Base-by-base conservation (phyloP, 345 rosid genomes). In the Streptanthus diversifolius region DNA sequence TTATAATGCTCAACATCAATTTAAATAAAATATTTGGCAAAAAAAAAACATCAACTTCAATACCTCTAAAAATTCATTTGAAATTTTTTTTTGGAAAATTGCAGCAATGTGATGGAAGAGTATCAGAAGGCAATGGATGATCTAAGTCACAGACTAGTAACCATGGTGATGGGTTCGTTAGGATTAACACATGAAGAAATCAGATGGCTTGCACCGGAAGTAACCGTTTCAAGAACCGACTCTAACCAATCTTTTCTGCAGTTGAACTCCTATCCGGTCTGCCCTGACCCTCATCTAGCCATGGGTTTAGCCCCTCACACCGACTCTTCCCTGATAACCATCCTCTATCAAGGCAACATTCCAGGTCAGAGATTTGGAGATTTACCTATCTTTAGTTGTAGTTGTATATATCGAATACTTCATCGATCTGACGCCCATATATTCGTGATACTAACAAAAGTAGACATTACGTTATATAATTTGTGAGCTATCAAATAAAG, bases 241-340 rank as follows among this genome's bases (percentile, higher is more conserved):
- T 37, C 53, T 1, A 48, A 70, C 22, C 85, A 73, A 22, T 69
- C 71, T 1, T 64, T 74, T 15, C 69, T 84, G n/a, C 90, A 84
- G 63, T 61, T 82, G 37, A 84, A 86, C 60, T 86, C 88, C 0
- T 86, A 84, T 65, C 86, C 88, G 3, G 56, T 73, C n/a, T 84
- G 88, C 48, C 88, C 88, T 6, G 82, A 81, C 17, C 88, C 88
- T 5, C 66, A 51, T 22, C 75, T 52, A 53, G 84, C 88, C 32
- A 81, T 86, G 82, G 88, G 88, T 63, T 62, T 83, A 27, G 83
- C 83, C 10, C 85, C 85, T 1, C 88, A 86, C 80, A 84, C 82
- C 0, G 85, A 86, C 61, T 80, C 88, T 5, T 76, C 86, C n/a
- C 56, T 86, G 2, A 49, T 86, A 39, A 81, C 85, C 47, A 19